phyloP scores from a whole-genome alignment of 1,284 basidiomycete species.

The Sporisorium reilianum region DNA sequence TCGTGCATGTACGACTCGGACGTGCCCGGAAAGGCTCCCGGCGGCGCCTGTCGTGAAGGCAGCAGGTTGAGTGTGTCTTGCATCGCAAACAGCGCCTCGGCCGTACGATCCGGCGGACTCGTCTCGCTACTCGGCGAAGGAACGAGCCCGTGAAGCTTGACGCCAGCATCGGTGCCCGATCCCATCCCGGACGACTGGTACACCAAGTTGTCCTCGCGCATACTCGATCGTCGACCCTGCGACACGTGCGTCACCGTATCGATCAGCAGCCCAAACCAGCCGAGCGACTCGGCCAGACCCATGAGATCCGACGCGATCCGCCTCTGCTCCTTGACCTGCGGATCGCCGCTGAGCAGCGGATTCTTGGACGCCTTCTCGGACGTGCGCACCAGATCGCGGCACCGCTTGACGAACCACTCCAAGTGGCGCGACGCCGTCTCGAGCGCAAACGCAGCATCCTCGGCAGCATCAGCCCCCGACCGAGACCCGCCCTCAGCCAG shows the following conservation, averaged over 20 bases:
- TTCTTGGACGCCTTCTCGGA: conserved; percentile 43
- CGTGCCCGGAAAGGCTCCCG: conserved; percentile 49
- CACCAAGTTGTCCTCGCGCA: conserved; percentile 46
- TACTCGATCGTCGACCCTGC: conserved; percentile 37
- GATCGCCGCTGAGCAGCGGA: conserved; percentile 28
- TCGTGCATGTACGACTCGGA: conserved; percentile 49
- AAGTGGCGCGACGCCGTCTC: conserved; percentile 49
- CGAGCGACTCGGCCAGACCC: conserved; percentile 48
- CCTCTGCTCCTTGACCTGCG: conserved; percentile 32
- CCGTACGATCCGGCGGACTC: conserved; percentile 33
- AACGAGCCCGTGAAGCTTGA: conserved; percentile 18
- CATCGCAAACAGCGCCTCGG: conserved; percentile 47
- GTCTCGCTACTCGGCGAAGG: conserved; percentile 16
- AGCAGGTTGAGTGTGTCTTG: conserved; percentile 47
- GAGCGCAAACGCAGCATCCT: conserved; percentile 50
- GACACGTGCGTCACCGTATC: conserved; percentile 50
- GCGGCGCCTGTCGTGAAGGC: conserved; percentile 44
- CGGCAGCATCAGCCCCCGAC: conserved; percentile 43
- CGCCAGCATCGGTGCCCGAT: conserved; percentile 38
- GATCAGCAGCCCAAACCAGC: conserved; percentile 52
- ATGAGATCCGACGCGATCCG: conserved; percentile 43
- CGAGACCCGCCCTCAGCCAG: conserved; percentile 38
- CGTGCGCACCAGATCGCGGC: conserved; percentile 34
- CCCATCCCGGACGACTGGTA: conserved; percentile 38
- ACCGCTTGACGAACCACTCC: conserved; percentile 48